phyloP scores from a whole-genome alignment of 345 rosid genomes.

The Citrus unshiu region DNA sequence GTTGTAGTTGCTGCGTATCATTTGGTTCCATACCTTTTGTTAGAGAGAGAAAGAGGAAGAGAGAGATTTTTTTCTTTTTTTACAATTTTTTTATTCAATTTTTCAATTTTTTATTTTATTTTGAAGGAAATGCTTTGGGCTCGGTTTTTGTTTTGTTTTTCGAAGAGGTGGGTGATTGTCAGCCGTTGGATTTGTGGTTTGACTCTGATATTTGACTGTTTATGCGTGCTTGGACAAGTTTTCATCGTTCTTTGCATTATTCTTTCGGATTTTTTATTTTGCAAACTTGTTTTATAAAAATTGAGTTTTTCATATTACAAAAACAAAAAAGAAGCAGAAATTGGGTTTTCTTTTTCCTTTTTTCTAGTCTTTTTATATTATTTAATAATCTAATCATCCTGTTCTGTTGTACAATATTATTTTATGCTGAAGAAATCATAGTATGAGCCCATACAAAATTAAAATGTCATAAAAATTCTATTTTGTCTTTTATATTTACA shows the following conservation, averaged over 20 bases:
- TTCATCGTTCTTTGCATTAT: background rate
- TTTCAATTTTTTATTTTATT: conserved; percentile 7
- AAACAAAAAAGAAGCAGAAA: no score
- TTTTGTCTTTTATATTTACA: no score
- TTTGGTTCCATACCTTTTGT: conserved; percentile 50
- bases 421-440: no score
- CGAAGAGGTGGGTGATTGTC: background rate
- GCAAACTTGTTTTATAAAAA: background rate
- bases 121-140: conserved; percentile 6
- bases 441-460: no score
- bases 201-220: conserved; percentile 15
- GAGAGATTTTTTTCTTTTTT: conserved; percentile 12
- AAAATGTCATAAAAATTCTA: no score
- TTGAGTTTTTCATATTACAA: no score
- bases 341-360: background rate
- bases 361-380: no score
- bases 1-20: conserved; percentile 40
- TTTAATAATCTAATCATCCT: no score
- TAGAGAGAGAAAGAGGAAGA: conserved; percentile 29
- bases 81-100: conserved; percentile 15
- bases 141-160: conserved; percentile 7
- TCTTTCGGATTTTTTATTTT: no score
- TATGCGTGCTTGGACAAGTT: background rate
- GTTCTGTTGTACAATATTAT: no score
- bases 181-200: conserved; percentile 30